A percentile compares a stretch with the other conserved stretches of the same genome.
phyloP scores from a whole-genome alignment of 2,329 filamentous ascomycete species.

The Atkinsonella texensis region DNA sequence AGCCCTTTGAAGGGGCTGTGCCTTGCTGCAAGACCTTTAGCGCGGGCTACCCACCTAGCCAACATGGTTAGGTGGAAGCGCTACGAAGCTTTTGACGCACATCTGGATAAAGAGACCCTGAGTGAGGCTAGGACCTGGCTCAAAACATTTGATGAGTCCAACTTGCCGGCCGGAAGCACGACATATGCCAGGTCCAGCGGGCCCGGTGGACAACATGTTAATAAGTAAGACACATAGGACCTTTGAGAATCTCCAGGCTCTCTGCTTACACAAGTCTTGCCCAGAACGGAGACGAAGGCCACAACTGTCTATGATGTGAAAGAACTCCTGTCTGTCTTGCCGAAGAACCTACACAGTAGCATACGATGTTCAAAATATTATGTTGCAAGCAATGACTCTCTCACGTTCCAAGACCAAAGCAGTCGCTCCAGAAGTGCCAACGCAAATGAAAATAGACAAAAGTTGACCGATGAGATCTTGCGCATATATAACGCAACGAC shows the following conservation, averaged over 20 bases:
- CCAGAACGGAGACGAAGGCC: conserved; percentile 48
- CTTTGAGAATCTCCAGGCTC: conserved; percentile 18
- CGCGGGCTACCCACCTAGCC: neutral
- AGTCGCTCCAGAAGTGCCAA: conserved; percentile 41
- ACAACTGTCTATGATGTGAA: conserved; percentile 38
- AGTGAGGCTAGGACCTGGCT: conserved; percentile 41
- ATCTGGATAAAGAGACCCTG: conserved; percentile 37
- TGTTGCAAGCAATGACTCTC: conserved; percentile 35
- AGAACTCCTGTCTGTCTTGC: conserved; percentile 33
- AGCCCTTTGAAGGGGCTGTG: neutral
- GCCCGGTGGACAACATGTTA: conserved; percentile 50
- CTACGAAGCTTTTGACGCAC: conserved; percentile 36
- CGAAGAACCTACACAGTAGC: conserved; percentile 32
- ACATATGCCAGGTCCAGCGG: conserved; percentile 47
- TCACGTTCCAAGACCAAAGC: conserved; percentile 43
- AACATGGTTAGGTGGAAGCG: conserved; percentile 18
- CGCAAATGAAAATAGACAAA: conserved; percentile 37
- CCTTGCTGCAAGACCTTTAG: neutral
- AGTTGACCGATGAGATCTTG: conserved; percentile 35
- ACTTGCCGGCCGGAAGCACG: conserved; percentile 39
- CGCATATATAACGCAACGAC: conserved; percentile 34
- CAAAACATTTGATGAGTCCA: conserved; percentile 27
- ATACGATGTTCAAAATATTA: conserved; percentile 44
- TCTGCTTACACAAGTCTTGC: conserved; percentile 13
- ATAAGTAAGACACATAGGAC: conserved; percentile 34